Base-by-base conservation (phyloP, 345 rosid genomes). In the Zanthoxylum bungeanum region DNA sequence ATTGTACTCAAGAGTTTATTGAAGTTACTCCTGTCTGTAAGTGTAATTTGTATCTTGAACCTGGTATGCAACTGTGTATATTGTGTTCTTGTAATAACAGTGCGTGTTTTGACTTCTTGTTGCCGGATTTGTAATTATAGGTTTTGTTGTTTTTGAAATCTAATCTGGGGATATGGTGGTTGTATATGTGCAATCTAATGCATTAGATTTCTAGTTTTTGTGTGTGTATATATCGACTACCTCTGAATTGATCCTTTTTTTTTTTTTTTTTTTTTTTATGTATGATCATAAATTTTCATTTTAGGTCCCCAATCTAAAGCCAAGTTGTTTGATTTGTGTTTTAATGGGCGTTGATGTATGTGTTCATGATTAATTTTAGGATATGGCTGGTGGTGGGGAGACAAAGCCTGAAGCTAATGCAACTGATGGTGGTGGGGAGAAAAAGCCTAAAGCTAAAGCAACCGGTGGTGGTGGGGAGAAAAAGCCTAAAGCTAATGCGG, bases 381-480 rank as follows among this genome's bases (percentile, higher is more conserved):
- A 58, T 9, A 61, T 53, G 71, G 83, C 90, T 76, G 84, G 87
- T 70, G 64, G 80, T 30, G 75, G 57, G 0, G 51, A 28, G 22
- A 64, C 40, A 46, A 44, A 42, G 19, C 1, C 49, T 40, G 24
- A 22, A 2, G n/a, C n/a, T n/a, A n/a, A n/a, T n/a, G n/a, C n/a
- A n/a, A n/a, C n/a, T n/a, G n/a, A n/a, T n/a, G 14, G 64, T 27
- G 42, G 34, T 9, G 75, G 57, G 0, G 51, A 28, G 22, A 64
- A 64, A 46, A 44, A 42, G 19, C 1, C 49, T 40, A 36, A 22
- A 2, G n/a, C n/a, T n/a, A n/a, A n/a, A n/a, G n/a, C n/a, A n/a
- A n/a, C n/a, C n/a, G n/a, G n/a, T n/a, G 14, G 64, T 27, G 42
- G 34, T 9, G 19, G 59, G 34, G 55, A 61, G 62, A 76, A 66